Percentiles rank a stretch among this genome's conserved stretches.
These are phyloP conservation scores for Phytopythium vexans DNA, from an alignment of 352 stramenopile species.

Conservation along the genomic window DNA sequence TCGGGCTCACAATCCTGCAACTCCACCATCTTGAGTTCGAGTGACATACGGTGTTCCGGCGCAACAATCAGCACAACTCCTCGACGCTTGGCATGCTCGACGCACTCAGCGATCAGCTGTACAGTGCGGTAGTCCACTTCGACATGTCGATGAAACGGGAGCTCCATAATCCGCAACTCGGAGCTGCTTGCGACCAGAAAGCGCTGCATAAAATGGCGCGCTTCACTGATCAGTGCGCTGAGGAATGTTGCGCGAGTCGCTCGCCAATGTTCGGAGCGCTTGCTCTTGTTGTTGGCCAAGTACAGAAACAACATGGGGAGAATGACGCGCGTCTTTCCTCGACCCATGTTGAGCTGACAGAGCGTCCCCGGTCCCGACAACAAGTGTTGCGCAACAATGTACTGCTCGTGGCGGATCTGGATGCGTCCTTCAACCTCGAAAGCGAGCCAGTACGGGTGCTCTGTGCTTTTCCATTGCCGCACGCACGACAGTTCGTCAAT, in stretches of 20 bases:
- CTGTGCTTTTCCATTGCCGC: conserved; percentile 39
- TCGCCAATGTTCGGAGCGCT: neutral
- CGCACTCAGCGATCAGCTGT: conserved; percentile 23
- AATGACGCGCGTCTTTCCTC: conserved; percentile 88
- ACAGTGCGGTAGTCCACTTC: conserved; percentile 24
- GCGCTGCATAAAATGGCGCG: conserved; percentile 58
- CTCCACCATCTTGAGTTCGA: conserved; percentile 75
- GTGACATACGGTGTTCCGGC: conserved; percentile 84
- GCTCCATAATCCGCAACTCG: conserved; percentile 42
- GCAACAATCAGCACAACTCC: conserved; percentile 69
- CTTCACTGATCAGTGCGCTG: conserved; percentile 56
- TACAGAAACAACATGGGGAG: conserved; percentile 86
- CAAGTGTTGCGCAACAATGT: conserved; percentile 67
- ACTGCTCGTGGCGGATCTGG: conserved; percentile 84
- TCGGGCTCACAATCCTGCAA: conserved; percentile 1
- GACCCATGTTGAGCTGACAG: conserved; percentile 86
- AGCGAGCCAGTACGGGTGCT: conserved; percentile 79
- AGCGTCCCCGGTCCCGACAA: conserved; percentile 60
- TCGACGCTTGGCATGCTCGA: conserved; percentile 32
- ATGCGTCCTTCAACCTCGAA: conserved; percentile 84
- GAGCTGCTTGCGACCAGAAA: conserved; percentile 43
- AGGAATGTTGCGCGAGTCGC: conserved; percentile 68
- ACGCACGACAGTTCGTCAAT: conserved; percentile 51
- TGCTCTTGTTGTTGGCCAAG: conserved; percentile 24
- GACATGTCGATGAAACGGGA: conserved; percentile 69